Conservation (phyloP, 768 basidiomycete genomes). For the Lactarius trivialis region DNA sequence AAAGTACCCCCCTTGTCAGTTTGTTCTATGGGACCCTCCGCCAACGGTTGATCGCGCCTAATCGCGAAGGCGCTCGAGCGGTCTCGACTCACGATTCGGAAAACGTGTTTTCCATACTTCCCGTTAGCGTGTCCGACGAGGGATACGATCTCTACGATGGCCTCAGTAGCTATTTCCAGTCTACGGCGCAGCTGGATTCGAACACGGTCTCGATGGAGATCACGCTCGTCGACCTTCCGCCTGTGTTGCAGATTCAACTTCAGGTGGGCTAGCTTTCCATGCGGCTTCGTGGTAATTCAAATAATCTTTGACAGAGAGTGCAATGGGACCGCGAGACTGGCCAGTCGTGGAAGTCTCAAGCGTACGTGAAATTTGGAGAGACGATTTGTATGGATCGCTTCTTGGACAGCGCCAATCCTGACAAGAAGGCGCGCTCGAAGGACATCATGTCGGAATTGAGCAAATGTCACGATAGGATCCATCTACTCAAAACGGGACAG, state of each 20-base stretch:
- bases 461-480: conserved; percentile 58
- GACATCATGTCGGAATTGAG: conserved; percentile 61
- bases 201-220: conserved; percentile 85
- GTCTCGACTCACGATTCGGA: conserved; percentile 75
- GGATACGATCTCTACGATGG: conserved; percentile 93
- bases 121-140: conserved; percentile 87
- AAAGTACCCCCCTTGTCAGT: conserved; percentile 29
- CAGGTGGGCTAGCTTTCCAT: conserved; percentile 48
- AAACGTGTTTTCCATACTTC: conserved; percentile 88
- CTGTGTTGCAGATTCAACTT: conserved; percentile 89
- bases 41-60: conserved; percentile 45
- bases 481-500: conserved; percentile 63
- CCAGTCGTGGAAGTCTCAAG: conserved; percentile 93
- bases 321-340: conserved; percentile 91
- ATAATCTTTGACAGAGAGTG: conserved; percentile 58
- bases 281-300: too few species aligned
- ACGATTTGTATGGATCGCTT: conserved; percentile 90
- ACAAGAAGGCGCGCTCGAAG: conserved; percentile 67
- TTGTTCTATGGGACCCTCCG: conserved; percentile 87
- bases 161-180: conserved; percentile 84
- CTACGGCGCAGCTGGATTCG: conserved; percentile 81
- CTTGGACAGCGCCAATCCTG: conserved; percentile 63
- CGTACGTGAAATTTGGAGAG: conserved; percentile 86
- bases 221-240: conserved; percentile 77
- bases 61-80: conserved; percentile 36